These are phyloP conservation scores for Kurtzmaniella natalensis DNA, from an alignment of 1,139 yeast species.

Conservation along the genomic window DNA sequence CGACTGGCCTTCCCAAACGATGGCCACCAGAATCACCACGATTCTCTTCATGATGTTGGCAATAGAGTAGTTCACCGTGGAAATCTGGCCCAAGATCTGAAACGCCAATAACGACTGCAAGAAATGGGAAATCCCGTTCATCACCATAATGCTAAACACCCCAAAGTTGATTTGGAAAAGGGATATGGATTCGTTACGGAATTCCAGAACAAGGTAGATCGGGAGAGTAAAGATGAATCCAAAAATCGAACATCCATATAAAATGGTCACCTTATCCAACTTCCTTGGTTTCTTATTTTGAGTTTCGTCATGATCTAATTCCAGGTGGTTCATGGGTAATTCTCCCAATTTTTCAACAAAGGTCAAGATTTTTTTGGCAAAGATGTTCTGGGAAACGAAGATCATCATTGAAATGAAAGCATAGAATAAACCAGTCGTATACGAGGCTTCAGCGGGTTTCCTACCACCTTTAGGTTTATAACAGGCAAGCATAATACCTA, in stretches of 20 bases:
- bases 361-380: slow-evolving; percentile 80
- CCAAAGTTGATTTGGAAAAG: slow-evolving; percentile 29
- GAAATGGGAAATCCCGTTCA: slow-evolving; percentile 80
- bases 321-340: slow-evolving; percentile 16
- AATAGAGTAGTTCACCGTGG: slow-evolving; percentile 88
- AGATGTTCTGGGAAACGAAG: slow-evolving; percentile 87
- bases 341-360: slow-evolving; percentile 17
- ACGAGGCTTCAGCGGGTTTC: slow-evolving; percentile 20
- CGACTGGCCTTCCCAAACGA: slow-evolving; percentile 69
- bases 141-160: slow-evolving; percentile 33
- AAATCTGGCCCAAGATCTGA: slow-evolving; percentile 77
- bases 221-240: slow-evolving; percentile 82
- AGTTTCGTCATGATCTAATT: slow-evolving; percentile 11
- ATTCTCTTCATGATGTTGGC: slow-evolving; percentile 87
- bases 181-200: slow-evolving; percentile 31
- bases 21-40: slow-evolving; percentile 75
- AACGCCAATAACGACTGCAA: slow-evolving; percentile 84
- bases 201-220: slow-evolving; percentile 67
- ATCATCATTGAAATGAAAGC: slow-evolving; percentile 81
- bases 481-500: slow-evolving; percentile 86
- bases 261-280: slow-evolving; percentile 76
- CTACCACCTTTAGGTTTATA: slow-evolving; percentile 32
- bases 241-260: slow-evolving; percentile 77
- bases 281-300: slow-evolving; percentile 26
- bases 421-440: slow-evolving; percentile 60